A percentile compares a stretch with the other conserved stretches of the same genome.
Evolutionary conservation across 495 filamentous ascomycete species (phyloP).

Genomic region (Annulohypoxylon nitens): DNA sequence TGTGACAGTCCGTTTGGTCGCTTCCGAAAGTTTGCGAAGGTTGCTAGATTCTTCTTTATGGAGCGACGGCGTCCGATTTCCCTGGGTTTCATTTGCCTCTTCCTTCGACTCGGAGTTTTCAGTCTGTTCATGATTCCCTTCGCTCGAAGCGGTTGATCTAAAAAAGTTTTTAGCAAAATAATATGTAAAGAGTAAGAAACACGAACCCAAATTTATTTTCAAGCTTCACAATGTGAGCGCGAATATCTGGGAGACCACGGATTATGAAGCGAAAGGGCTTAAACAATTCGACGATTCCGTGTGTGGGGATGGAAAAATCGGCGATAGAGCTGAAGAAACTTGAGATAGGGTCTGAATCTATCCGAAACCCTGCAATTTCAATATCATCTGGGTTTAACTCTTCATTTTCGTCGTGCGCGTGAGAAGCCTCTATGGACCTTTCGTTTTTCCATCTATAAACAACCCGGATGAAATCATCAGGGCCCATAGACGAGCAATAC

Average conservation of each 20-base stretch:
- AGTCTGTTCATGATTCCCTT: neutral
- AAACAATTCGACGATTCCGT: neutral
- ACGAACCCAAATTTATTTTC: slow-evolving; percentile 7
- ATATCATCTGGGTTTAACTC: neutral
- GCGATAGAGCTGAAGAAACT: neutral
- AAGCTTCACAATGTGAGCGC: neutral
- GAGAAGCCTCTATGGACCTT: neutral
- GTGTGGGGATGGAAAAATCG: neutral
- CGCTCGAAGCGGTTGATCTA: neutral
- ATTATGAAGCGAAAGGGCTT: slow-evolving; percentile 5
- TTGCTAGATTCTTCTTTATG: neutral
- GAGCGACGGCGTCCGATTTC: neutral
- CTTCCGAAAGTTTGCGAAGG: neutral
- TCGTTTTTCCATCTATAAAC: slow-evolving; percentile 16
- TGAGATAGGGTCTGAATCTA: neutral
- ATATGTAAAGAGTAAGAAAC: neutral
- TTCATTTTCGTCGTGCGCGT: neutral
- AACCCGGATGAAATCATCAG: slow-evolving; percentile 6
- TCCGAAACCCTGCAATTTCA: neutral
- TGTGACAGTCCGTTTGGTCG: neutral
- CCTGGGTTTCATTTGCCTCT: neutral
- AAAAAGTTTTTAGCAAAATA: neutral
- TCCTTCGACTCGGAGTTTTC: neutral
- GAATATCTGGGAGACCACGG: slow-evolving; percentile 3
- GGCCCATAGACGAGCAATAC: neutral